Percentiles rank a stretch among this genome's conserved stretches.
Evolutionary conservation across 2,329 filamentous ascomycete species (phyloP).

Genomic region (Colletotrichum caudatum): DNA sequence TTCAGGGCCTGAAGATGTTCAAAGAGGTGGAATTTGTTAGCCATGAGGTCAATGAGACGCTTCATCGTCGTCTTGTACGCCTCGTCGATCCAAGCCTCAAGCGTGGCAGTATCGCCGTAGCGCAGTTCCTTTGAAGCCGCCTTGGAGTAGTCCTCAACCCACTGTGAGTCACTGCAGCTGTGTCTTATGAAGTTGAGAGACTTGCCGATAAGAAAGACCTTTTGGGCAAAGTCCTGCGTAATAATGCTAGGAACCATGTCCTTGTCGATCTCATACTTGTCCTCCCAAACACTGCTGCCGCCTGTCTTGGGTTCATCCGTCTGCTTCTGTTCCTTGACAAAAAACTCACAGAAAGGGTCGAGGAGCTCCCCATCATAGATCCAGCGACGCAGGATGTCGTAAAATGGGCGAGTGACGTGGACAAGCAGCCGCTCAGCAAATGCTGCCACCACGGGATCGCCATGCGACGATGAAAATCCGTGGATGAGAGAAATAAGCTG

Average conservation of each 20-base stretch:
- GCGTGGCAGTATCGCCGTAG: conserved; percentile 91
- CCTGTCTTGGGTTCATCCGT: conserved; percentile 54
- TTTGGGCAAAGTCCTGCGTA: conserved; percentile 91
- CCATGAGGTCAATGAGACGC: conserved; percentile 92
- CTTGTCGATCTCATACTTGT: conserved; percentile 90
- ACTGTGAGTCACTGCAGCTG: conserved; percentile 91
- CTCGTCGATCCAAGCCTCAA: conserved; percentile 94
- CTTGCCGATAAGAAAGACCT: conserved; percentile 97
- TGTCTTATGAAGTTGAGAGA: conserved; percentile 98
- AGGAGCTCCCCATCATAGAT: conserved; percentile 98
- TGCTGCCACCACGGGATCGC: conserved; percentile 91
- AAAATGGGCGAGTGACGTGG: conserved; percentile 93
- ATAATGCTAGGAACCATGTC: conserved; percentile 94
- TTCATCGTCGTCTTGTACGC: conserved; percentile 99
- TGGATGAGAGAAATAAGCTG: conserved; percentile 95
- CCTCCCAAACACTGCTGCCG: conserved; percentile 93
- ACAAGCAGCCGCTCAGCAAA: conserved; percentile 91
- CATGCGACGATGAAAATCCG: conserved; percentile 90
- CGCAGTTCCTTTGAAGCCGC: conserved; percentile 89
- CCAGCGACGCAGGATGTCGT: conserved; percentile 95
- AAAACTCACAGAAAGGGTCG: conserved; percentile 97
- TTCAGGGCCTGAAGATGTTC: conserved; percentile 93
- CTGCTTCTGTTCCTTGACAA: conserved; percentile 85
- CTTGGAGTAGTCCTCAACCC: conserved; percentile 97
- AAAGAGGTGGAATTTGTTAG: conserved; percentile 93